Conservation (phyloP, 139 green algal species). For the Chara braunii region DNA sequence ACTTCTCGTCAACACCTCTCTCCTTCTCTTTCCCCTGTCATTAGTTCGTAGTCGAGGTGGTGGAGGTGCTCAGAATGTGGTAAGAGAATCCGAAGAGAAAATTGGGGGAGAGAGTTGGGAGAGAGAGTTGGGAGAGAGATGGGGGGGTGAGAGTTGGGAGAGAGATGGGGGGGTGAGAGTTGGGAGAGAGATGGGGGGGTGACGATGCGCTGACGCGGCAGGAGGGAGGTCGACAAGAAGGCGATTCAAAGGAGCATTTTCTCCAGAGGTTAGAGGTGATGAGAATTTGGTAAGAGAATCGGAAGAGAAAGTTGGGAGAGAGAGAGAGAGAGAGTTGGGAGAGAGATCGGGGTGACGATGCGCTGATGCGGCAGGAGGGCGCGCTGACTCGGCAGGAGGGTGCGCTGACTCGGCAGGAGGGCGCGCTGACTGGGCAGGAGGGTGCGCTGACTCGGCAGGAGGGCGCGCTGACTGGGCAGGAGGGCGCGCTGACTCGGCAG, state of each 20-base stretch:
- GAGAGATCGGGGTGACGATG: neutral
- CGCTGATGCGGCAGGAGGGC: neutral
- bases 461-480: neutral
- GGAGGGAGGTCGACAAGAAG: neutral
- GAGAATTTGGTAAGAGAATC: neutral
- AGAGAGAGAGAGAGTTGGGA: conserved; percentile 9
- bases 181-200: neutral
- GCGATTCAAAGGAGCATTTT: neutral
- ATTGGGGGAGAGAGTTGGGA: neutral
- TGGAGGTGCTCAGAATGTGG: neutral
- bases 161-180: neutral
- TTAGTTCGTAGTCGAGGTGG: too few relatives aligned
- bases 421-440: neutral
- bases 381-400: neutral
- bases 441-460: neutral
- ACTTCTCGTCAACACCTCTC: too few relatives aligned
- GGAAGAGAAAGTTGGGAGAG: neutral
- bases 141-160: conserved; percentile 4
- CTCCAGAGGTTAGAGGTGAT: neutral
- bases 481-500: neutral
- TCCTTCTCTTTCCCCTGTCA: neutral
- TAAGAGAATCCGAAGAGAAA: neutral
- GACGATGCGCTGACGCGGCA: neutral
- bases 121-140: neutral
- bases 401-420: neutral